Conservation (phyloP, 345 rosid genomes). For the Rhodamnia argentea region DNA sequence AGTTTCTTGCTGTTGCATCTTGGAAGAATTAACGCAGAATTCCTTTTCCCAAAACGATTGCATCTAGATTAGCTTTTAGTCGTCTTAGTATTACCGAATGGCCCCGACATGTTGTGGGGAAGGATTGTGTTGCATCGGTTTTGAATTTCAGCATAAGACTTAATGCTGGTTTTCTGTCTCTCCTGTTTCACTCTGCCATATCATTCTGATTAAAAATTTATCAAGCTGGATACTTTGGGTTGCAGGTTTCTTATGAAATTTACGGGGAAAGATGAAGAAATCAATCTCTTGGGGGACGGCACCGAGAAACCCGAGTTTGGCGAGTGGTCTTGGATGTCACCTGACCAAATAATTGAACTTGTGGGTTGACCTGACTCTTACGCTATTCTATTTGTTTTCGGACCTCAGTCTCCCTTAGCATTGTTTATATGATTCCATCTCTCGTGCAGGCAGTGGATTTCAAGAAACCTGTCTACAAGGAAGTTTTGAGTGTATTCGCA, state of each 20-base stretch:
- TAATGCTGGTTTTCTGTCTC: background rate
- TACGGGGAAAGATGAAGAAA: constrained; percentile 76
- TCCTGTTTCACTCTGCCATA: background rate
- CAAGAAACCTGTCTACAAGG: constrained; percentile 81
- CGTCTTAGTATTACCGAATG: background rate
- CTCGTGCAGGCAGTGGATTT: constrained; percentile 74
- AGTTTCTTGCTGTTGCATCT: background rate
- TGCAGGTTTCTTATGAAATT: constrained; percentile 81
- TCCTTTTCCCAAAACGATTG: background rate
- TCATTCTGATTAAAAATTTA: background rate
- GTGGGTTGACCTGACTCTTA: constrained; percentile 22
- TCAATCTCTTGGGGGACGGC: constrained; percentile 83
- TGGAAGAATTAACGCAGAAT: background rate
- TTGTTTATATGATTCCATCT: background rate
- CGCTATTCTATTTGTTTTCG: background rate
- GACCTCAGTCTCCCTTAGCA: background rate
- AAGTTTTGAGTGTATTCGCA: constrained; percentile 51
- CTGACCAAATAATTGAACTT: constrained; percentile 48
- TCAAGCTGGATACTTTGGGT: background rate
- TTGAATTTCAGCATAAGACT: background rate
- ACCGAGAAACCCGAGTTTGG: constrained; percentile 91
- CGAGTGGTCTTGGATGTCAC: constrained; percentile 76
- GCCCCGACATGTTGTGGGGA: background rate
- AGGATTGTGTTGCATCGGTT: background rate
- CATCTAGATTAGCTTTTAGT: background rate